Evolutionary conservation across 495 filamentous ascomycete genomes (phyloP).

Genomic region (Neurospora sp.): DNA sequence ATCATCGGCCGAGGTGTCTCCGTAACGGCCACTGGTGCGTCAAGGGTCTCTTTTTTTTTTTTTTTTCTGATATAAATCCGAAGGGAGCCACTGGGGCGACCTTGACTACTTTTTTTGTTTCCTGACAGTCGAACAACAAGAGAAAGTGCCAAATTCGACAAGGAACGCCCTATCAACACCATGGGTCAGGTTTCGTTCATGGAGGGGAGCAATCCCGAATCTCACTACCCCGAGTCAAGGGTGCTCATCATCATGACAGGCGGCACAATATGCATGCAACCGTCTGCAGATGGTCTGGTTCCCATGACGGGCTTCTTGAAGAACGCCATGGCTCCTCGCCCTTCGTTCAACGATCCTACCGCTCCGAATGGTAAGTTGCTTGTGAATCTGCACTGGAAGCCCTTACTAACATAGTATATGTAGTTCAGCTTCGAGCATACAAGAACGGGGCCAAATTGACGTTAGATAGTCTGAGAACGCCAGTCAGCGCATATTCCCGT

Average conservation of each 20-base stretch:
- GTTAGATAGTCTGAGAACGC: conserved; percentile 60
- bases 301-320: conserved; percentile 77
- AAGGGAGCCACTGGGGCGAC: background rate
- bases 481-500: conserved; percentile 67
- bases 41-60: background rate
- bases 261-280: conserved; percentile 93
- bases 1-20: background rate
- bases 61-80: background rate
- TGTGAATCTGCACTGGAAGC: background rate
- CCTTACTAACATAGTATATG: conserved; percentile 1
- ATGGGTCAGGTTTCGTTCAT: conserved; percentile 17
- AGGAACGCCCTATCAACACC: background rate
- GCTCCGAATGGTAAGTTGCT: conserved; percentile 12
- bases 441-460: conserved; percentile 28
- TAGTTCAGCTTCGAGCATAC: conserved; percentile 28
- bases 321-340: conserved; percentile 69
- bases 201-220: conserved; percentile 16
- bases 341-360: conserved; percentile 83
- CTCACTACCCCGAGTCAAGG: conserved; percentile 55
- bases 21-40: background rate
- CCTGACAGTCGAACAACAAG: background rate
- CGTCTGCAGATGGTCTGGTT: conserved; percentile 52
- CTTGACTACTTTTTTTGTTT: background rate
- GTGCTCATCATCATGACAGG: conserved; percentile 90
- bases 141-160: background rate